Evolutionary conservation across 73 alveolate genomes (phyloP).

Genomic region (Tetrahymena thermophila): DNA sequence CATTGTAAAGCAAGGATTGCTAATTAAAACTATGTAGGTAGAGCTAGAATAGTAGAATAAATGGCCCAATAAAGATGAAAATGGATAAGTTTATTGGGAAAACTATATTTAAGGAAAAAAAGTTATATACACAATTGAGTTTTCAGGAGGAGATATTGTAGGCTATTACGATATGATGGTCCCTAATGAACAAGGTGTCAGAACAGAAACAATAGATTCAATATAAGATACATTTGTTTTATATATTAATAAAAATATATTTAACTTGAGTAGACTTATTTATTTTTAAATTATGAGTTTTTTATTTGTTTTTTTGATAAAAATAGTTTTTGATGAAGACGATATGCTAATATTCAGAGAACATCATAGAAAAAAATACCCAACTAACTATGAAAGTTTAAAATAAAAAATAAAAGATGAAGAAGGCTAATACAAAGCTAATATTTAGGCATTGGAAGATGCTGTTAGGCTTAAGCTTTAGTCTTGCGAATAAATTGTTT

Average conservation of each 20-base stretch:
- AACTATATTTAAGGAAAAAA: background rate
- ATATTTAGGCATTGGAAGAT: background rate
- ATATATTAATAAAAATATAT: background rate
- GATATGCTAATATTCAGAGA: slow-evolving; percentile 16
- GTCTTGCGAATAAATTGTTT: background rate
- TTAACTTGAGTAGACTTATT: background rate
- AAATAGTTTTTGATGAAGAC: slow-evolving; percentile 30
- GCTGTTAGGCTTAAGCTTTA: background rate
- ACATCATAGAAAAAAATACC: slow-evolving; percentile 9
- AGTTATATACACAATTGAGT: slow-evolving; percentile 5
- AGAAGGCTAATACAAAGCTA: slow-evolving; percentile 9
- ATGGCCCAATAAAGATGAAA: slow-evolving; percentile 24
- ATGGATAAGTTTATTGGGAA: slow-evolving; percentile 22
- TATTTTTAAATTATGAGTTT: background rate
- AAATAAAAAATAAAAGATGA: slow-evolving; percentile 19
- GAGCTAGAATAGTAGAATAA: slow-evolving; percentile 25
- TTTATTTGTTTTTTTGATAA: background rate
- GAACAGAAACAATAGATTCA: slow-evolving; percentile 44
- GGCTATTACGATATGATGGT: slow-evolving; percentile 37
- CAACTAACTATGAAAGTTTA: slow-evolving; percentile 19
- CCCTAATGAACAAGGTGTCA: background rate
- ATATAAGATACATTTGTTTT: slow-evolving; percentile 27
- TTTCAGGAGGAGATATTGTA: slow-evolving; percentile 8
- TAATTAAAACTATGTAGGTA: slow-evolving; percentile 22
- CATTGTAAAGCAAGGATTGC: slow-evolving; percentile 24